Conservation (phyloP, 148 eudicot species). For the Gaultheria prostrata region DNA sequence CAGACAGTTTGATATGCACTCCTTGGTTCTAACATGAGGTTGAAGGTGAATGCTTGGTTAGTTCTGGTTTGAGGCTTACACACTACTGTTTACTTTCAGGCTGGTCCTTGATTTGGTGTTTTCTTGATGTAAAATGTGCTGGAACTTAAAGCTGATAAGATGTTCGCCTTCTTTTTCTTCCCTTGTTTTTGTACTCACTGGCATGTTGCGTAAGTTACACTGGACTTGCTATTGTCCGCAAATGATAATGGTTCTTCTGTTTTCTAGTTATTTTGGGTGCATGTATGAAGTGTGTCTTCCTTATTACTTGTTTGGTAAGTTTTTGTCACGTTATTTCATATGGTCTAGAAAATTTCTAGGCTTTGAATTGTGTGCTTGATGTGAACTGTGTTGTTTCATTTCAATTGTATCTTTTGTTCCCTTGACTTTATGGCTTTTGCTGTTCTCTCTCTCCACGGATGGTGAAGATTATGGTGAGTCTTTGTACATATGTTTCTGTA, state of each 20-base stretch:
- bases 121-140: not conserved
- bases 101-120: not conserved
- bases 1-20: not conserved
- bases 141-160: not conserved
- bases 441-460: conserved; percentile 21
- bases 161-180: not conserved
- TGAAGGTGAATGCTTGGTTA: not conserved
- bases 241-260: not conserved
- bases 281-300: not conserved
- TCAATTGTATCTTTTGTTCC: conserved; percentile 14
- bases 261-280: not conserved
- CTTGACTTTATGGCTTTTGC: conserved; percentile 34
- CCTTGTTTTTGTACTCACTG: not conserved
- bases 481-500: not conserved
- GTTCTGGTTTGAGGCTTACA: not conserved
- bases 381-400: not conserved
- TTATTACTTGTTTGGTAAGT: not conserved
- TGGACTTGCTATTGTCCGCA: not conserved
- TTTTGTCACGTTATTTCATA: not conserved
- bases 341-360: not conserved
- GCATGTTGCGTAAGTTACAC: not conserved
- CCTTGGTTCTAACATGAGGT: not conserved
- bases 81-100: not conserved
- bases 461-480: conserved; percentile 33
- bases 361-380: not conserved